Percentiles rank a stretch among this genome's conserved stretches.
Evolutionary conservation across 176 grass and related monocot species (phyloP).

Genomic region (Phragmites australis): DNA sequence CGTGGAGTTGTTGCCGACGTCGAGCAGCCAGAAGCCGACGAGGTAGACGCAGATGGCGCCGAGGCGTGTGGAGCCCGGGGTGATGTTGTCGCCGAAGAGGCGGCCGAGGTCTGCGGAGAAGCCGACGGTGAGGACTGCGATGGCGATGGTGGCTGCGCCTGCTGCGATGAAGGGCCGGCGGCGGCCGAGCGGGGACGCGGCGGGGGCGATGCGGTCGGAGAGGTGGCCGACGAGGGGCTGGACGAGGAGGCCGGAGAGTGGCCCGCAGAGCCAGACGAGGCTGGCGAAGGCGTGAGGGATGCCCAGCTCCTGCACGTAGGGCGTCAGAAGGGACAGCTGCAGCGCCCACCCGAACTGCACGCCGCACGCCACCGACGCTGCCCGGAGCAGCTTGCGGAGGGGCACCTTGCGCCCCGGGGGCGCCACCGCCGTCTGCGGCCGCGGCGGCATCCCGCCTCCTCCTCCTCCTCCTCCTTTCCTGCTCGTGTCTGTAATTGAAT

Average conservation of each 20-base stretch:
- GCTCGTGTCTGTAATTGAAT: too few species aligned
- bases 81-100: slow-evolving; percentile 59
- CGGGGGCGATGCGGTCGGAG: slow-evolving; percentile 54
- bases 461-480: too few species aligned
- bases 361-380: slow-evolving; percentile 71
- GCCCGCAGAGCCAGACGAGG: slow-evolving; percentile 86
- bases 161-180: slow-evolving; percentile 70
- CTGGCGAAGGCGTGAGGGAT: slow-evolving; percentile 79
- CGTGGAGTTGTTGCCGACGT: slow-evolving; percentile 82
- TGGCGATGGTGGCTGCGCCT: slow-evolving; percentile 47
- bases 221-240: slow-evolving; percentile 79
- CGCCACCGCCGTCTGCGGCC: not conserved
- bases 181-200: slow-evolving; percentile 53
- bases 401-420: slow-evolving; percentile 45
- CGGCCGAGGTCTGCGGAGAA: slow-evolving; percentile 68
- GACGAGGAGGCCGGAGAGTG: slow-evolving; percentile 75
- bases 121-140: slow-evolving; percentile 54
- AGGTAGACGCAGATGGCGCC: slow-evolving; percentile 72
- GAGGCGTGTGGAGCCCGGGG: slow-evolving; percentile 16
- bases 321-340: slow-evolving; percentile 70
- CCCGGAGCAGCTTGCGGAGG: slow-evolving; percentile 50
- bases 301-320: slow-evolving; percentile 81
- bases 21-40: slow-evolving; percentile 83
- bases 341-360: slow-evolving; percentile 83
- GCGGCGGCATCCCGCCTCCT: not conserved